Base-by-base conservation (phyloP, 2,329 filamentous ascomycete genomes). In the Colletotrichum costaricense region DNA sequence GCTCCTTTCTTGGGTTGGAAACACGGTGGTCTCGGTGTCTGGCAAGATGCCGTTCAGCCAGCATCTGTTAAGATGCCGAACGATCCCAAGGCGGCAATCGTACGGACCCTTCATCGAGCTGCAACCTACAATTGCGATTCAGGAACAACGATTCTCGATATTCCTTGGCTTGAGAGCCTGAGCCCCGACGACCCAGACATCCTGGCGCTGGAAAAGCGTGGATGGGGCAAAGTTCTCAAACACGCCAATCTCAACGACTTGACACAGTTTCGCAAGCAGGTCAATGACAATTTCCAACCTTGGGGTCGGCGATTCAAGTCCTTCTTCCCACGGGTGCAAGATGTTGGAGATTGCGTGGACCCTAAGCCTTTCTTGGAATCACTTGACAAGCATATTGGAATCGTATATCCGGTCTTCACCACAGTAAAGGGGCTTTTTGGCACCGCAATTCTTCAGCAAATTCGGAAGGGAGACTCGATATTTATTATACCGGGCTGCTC, bases 201-300 rank as follows among this genome's bases (percentile, higher is more conserved):
- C 4, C 2, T 57, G 56, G 46, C n/a, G 8, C 22, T 71, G 46
- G 52, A 56, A 22, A 56, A 67, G 28, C 14, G 63, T 8, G 68
- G 68, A 2, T 71, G 68, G 68, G 63, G 63, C 11, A 57, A 65
- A 28, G 28, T 71, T 19, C 63, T 71, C 22, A 71, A 33, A 4
- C 68, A 71, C 55, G 68, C 68, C 22, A 71, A 71, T 33, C 64
- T 71, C 30, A 46, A 67, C 6, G 68, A 71, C 16, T 16, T 71
- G 12, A 60, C 52, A 12, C 68, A 22, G 19, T 70, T 71, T 12
- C 68, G 68, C 4, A 71, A 33, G 9, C 63, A 67, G 24, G 33
- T 67, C 6, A 65, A 33, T n/a, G 26, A 33, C 11, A 30, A 67
- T 46, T 71, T 65, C 30, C 52, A 22, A 26, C 68, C 68, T 2